Evolutionary conservation across 352 stramenopile genomes (phyloP), one percentile per base, ranked within the genome.

Genomic region (Pythium plurisporium): DNA sequence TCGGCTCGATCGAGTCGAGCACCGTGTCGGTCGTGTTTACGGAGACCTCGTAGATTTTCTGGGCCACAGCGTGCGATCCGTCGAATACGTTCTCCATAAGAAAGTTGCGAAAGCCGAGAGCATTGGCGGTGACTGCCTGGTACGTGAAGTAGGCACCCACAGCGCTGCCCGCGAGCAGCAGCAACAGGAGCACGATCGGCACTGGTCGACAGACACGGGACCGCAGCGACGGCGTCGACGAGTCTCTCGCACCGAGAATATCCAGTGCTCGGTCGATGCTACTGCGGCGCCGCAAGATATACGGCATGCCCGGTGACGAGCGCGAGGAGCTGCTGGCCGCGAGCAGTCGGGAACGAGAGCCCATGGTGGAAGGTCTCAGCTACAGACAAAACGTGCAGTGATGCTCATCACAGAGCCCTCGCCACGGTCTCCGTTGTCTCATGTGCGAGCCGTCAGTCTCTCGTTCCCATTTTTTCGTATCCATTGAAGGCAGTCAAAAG

Each of bases 191-290:
- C 40, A 40, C 41, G 41, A 50, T 38, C 27, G 40, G 40, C 30
- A 22, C 27, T 11, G 50, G 36, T n/a, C 51, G 51, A 15, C 51
- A 59, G 25, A 50, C 22, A 22, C 51, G 51, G 4, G 40, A 27
- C 11, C 7, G n/a, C 11, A 48, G 26, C 30, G 51, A 34, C 15
- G 38, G 29, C 38, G 49, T 34, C 22, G 49, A 11, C n/a, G 46
- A 22, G n/a, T 9, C 12, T 23, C 23, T 29, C 3, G 22, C 36
- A 20, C 23, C 25, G 14, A 41, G 33, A 12, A 43, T 30, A 44
- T 55, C 47, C 10, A 55, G 47, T 33, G 47, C 31, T 3, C 20
- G 33, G 33, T 55, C 31, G 23, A 55, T 9, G 47, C 33, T 55
- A 19, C 25, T 23, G 20, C 47, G 47, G 22, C 47, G 49, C 22